Evolutionary conservation across 306 rosid genomes (phyloP).

Genomic region (Quercus rubra): DNA sequence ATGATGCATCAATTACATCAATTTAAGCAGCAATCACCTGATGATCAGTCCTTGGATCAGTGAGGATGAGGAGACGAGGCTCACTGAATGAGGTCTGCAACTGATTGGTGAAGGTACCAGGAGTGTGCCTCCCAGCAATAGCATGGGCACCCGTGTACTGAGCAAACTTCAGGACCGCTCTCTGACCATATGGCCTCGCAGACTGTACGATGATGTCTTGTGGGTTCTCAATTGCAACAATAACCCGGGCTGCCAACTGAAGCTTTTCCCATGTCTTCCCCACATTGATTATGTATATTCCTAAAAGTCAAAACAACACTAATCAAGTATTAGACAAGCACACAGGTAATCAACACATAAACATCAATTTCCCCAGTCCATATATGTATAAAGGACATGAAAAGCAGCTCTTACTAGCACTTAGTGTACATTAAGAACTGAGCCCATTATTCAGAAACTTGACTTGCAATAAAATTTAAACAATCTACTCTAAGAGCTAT

Average conservation of each 20-base stretch:
- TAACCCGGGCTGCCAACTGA: slow-evolving; percentile 79
- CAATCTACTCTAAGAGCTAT: neutral
- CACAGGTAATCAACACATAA: neutral
- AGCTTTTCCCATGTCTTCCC: slow-evolving; percentile 87
- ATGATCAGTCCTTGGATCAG: slow-evolving; percentile 92
- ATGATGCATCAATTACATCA: neutral
- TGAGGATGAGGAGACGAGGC: slow-evolving; percentile 87
- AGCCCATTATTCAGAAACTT: neutral
- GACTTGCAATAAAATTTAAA: neutral
- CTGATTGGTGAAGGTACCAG: slow-evolving; percentile 91
- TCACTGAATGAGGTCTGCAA: slow-evolving; percentile 78
- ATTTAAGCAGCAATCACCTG: slow-evolving; percentile 45
- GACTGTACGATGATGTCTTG: slow-evolving; percentile 78
- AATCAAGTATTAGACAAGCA: neutral
- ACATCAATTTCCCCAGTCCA: neutral
- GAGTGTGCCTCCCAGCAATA: slow-evolving; percentile 85
- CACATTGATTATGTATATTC: slow-evolving; percentile 74
- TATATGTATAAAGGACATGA: neutral
- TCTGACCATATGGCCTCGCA: slow-evolving; percentile 83
- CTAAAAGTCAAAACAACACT: slow-evolving; percentile 24
- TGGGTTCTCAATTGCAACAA: slow-evolving; percentile 81
- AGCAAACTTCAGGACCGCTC: slow-evolving; percentile 80
- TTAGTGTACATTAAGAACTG: neutral
- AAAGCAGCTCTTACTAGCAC: neutral
- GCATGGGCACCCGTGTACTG: slow-evolving; percentile 82